Conservation (phyloP, 108 stramenopile genomes). For the Asterionellopsis glacialis region DNA sequence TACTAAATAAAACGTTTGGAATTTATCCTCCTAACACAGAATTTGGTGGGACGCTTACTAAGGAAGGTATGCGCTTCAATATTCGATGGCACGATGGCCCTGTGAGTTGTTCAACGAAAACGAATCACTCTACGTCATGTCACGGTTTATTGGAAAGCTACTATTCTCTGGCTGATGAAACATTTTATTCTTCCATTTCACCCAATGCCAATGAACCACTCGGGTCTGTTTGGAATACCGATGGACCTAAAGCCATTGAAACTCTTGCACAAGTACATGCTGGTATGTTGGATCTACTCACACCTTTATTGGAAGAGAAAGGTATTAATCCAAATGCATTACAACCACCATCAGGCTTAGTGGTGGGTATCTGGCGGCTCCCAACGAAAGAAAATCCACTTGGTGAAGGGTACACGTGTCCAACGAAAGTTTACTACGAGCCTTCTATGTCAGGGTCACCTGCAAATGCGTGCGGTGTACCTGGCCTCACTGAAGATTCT, state of each 20-base stretch:
- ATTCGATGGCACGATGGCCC: slow-evolving; percentile 11
- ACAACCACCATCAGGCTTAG: neutral
- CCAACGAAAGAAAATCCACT: neutral
- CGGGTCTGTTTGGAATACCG: neutral
- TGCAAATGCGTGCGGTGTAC: slow-evolving; percentile 8
- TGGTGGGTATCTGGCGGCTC: slow-evolving; percentile 4
- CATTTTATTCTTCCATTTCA: slow-evolving; percentile 4
- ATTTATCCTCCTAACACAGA: neutral
- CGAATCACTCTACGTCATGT: neutral
- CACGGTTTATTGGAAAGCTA: slow-evolving; percentile 6
- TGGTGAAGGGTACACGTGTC: no score
- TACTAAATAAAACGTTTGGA: neutral
- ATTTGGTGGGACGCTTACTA: neutral
- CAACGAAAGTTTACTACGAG: no score
- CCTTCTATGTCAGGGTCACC: neutral
- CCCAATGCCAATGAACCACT: slow-evolving; percentile 1
- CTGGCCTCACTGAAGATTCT: slow-evolving; percentile 5
- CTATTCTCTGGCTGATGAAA: slow-evolving; percentile 5
- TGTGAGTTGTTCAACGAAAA: slow-evolving; percentile 1
- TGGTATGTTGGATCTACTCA: neutral
- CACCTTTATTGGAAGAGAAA: neutral
- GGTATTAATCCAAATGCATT: neutral
- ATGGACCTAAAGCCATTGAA: neutral
- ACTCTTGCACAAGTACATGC: neutral
- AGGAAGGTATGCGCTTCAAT: neutral